Conservation (phyloP, 2,329 filamentous ascomycete genomes). For the Aspergillaceae sp. region DNA sequence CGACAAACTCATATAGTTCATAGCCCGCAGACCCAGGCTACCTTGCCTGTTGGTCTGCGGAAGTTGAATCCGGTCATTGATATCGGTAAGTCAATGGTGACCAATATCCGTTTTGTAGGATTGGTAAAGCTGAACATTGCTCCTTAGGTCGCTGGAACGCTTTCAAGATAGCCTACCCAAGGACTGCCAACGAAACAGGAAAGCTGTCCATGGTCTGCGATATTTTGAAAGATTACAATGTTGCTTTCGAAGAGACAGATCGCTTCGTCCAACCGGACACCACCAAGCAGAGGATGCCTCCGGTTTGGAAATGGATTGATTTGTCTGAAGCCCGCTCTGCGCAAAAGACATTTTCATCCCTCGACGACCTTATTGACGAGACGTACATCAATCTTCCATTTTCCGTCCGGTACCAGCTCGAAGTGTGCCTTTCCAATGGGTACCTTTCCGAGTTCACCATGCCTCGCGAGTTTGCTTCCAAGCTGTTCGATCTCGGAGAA, state of each 20-base stretch:
- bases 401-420: slow-evolving; percentile 75
- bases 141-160: slow-evolving; percentile 53
- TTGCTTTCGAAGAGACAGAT: slow-evolving; percentile 42
- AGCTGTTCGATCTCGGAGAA: slow-evolving; percentile 46
- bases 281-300: slow-evolving; percentile 10
- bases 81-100: slow-evolving; percentile 38
- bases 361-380: slow-evolving; percentile 26
- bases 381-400: slow-evolving; percentile 50
- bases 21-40: slow-evolving; percentile 26
- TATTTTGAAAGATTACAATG: slow-evolving; percentile 64
- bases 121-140: not conserved
- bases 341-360: slow-evolving; percentile 18
- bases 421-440: slow-evolving; percentile 80
- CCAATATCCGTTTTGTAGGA: not conserved
- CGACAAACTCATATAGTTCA: slow-evolving; percentile 57
- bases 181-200: slow-evolving; percentile 15
- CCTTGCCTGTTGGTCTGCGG: slow-evolving; percentile 38
- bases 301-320: slow-evolving; percentile 37
- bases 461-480: slow-evolving; percentile 55
- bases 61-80: slow-evolving; percentile 49
- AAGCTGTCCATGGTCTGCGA: slow-evolving; percentile 40
- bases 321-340: slow-evolving; percentile 15
- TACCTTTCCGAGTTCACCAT: slow-evolving; percentile 70
- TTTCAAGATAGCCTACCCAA: slow-evolving; percentile 45
- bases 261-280: slow-evolving; percentile 35